Evolutionary conservation across 2,329 filamentous ascomycete species (phyloP), one percentile per base, ranked within the genome.

Genomic region (Fusarium circinatum): DNA sequence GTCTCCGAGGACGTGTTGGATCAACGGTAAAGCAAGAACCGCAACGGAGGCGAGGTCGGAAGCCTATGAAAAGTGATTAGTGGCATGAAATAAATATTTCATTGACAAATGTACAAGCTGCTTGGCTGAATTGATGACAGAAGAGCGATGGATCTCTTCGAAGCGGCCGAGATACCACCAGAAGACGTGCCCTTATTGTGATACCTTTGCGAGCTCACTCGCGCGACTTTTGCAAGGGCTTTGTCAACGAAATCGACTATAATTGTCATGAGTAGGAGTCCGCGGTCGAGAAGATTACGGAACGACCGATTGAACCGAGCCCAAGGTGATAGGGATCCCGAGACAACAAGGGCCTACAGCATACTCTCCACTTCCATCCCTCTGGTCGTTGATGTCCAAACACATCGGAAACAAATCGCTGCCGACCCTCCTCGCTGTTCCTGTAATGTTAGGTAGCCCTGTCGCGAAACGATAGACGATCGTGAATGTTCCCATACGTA

Each of bases 141-240:
- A 38, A 38, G 18, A 38, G 18, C 17, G 1, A 38, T 38, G 2
- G 18, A 38, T 38, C 5, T 38, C 5, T 20, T 38, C 36, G 0
- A 38, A 6, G 9, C 2, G 36, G 36, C 36, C 36, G 18, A 38
- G 18, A 15, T 38, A 6, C 36, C 10, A 38, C 18, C 8, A 41
- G 39, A 9, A n/a, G 20, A 14, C 13, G 13, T 41, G 22, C 13
- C 39, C 39, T 41, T 13, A 12, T n/a, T n/a, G 5, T 6, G 22
- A 10, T n/a, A 22, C 8, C 39, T 41, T 41, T 14, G 2, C 39
- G 39, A 41, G 22, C 2, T 10, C 8, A 10, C 20, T 41, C 20
- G 39, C 20, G 14, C 39, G 20, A 4, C 8, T 41, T 6, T 41
- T 22, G 0, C 8, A 8, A 3, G 1, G 8, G 39, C 7, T 22